Percentiles rank a stretch among this genome's conserved stretches.
Conservation (phyloP, 176 grass and related monocot species). For the Cenchrus americanus region DNA sequence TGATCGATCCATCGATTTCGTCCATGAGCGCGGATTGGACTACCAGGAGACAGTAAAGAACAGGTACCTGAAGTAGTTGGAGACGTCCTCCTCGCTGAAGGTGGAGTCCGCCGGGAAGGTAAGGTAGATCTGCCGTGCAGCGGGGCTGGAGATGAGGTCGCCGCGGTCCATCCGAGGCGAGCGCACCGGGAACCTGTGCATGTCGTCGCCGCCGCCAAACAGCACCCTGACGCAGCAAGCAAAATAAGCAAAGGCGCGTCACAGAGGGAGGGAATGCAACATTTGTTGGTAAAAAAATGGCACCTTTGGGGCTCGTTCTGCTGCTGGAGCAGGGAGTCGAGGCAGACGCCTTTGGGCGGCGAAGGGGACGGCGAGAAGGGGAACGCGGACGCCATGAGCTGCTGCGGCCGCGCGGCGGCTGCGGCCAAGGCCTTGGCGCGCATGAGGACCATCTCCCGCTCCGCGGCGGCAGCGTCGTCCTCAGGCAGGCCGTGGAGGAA, state of each 20-base stretch:
- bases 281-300: constrained; percentile 5
- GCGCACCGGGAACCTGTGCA: constrained; percentile 56
- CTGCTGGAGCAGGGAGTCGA: constrained; percentile 57
- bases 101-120: constrained; percentile 89
- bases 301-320: constrained; percentile 71
- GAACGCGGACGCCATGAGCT: constrained; percentile 64
- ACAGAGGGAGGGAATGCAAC: neutral
- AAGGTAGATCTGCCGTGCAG: constrained; percentile 81
- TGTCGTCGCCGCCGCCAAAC: constrained; percentile 53
- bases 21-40: neutral
- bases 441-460: constrained; percentile 52
- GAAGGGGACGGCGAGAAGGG: constrained; percentile 67
- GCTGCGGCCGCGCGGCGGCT: constrained; percentile 41
- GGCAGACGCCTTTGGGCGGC: constrained; percentile 28
- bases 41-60: neutral
- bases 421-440: constrained; percentile 50
- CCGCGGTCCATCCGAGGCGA: constrained; percentile 62
- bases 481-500: constrained; percentile 50
- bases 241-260: neutral
- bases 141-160: constrained; percentile 55
- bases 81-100: constrained; percentile 84
- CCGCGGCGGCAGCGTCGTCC: constrained; percentile 42
- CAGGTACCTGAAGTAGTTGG: constrained; percentile 82
- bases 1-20: neutral
- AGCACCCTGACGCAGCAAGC: constrained; percentile 44